These are phyloP conservation scores for Passalora sequoiae DNA, from an alignment of 2,329 filamentous ascomycete species.

Conservation along the genomic window DNA sequence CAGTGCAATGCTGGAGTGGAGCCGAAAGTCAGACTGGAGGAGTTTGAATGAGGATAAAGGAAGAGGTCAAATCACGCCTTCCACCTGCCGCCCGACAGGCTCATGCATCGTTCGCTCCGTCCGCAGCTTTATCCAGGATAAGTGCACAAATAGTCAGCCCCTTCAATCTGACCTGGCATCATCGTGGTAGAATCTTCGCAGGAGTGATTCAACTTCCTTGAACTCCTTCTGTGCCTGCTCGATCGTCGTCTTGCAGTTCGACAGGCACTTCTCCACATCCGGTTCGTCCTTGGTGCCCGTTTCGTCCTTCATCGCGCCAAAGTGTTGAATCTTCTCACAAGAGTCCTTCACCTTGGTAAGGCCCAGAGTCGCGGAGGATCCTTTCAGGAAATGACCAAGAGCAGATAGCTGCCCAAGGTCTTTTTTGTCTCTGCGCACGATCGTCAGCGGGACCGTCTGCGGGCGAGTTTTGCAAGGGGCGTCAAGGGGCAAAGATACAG, in stretches of 20 bases:
- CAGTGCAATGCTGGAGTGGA: too few relatives aligned
- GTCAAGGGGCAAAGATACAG: conserved; percentile 55
- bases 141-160: too few relatives aligned
- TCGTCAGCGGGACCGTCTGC: not conserved
- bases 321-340: conserved; percentile 96
- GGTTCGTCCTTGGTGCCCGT: conserved; percentile 62
- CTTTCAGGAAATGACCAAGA: conserved; percentile 94
- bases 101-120: too few relatives aligned
- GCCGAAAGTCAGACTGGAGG: too few relatives aligned
- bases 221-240: conserved; percentile 71
- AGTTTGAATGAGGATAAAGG: too few relatives aligned
- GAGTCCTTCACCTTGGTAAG: conserved; percentile 84
- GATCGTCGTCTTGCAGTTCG: conserved; percentile 66
- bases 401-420: conserved; percentile 71
- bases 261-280: conserved; percentile 63
- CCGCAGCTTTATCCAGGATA: too few relatives aligned
- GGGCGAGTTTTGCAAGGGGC: conserved; percentile 1
- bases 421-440: conserved; percentile 53
- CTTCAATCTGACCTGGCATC: conserved; percentile 11
- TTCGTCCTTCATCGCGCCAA: conserved; percentile 74
- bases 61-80: too few relatives aligned
- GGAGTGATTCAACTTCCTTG: conserved; percentile 61
- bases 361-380: conserved; percentile 89
- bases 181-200: conserved; percentile 62
- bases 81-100: too few relatives aligned